Evolutionary conservation across 306 rosid genomes (phyloP), one percentile per base, ranked within the genome.

Genomic region (Prunus kanzakura): DNA sequence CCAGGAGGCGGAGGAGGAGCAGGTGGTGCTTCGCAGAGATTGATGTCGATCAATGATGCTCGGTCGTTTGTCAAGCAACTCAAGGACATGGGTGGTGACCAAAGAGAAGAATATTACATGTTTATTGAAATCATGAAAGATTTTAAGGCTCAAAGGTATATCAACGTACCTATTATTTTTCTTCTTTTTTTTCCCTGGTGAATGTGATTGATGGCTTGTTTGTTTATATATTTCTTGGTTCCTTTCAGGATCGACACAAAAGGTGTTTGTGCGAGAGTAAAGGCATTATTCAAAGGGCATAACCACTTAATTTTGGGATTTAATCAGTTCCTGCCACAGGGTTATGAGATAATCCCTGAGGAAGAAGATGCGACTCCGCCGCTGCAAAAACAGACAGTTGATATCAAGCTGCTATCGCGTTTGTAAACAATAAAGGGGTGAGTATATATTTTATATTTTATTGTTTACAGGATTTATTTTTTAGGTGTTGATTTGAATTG

Each of bases 351-450:
- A 77, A 95, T 23, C 97, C 8, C 88, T 89, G 56, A 56, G 11
- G 97, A 92, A 4, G 97, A 90, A 52, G 96, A 85, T 27, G 90
- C 84, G 64, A 82, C 88, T 83, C 89, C 93, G 55, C 88, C 75
- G 22, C 38, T 35, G 38, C 38, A 5, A 35, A 92, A 94, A 90
- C 92, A 90, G 87, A 87, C 93, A 0, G 92, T 92, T 82, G 96
- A 92, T 92, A 90, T 76, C 96, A 92, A 55, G 97, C 92, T 89
- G 98, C 97, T 68, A 89, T 92, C 73, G 88, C 86, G 80, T 92
- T 92, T 76, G 97, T 95, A 41, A 91, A 88, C 87, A 92, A 89
- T 89, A 95, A 87, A 84, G 90, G 92, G 97, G 98, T 95, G 69
- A 27, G 14, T 75, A 47, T 75, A 51, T 16, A 16, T 30, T 78